Base-by-base conservation (phyloP, 1,139 yeast species). In the Nakaseomyces uthaithaninus region DNA sequence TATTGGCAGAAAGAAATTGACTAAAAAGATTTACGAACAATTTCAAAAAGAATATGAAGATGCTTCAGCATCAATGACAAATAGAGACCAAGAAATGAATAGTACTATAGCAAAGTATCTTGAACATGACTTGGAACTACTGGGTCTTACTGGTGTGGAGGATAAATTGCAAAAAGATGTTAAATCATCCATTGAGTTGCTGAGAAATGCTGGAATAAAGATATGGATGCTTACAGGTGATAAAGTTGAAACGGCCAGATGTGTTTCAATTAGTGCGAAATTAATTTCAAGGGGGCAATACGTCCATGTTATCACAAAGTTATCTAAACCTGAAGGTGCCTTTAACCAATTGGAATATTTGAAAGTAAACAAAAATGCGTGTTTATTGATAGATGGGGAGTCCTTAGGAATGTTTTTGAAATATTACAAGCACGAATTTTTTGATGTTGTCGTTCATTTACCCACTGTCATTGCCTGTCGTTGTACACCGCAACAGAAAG, bases 141-240 rank as follows among this genome's bases (percentile, higher is more conserved):
- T 87, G 41, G 99, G 98, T 0, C 67, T 93, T 40, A 93, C 98
- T 0, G 99, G 99, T 44, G 99, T 93, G 26, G 99, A 93, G 60
- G 99, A 93, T 60, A 84, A 86, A 55, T 69, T 93, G 38, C 99
- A 93, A 60, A 74, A 74, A 41, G 89, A 89, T 58, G 95, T 93
- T 42, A 91, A 89, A 60, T 75, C 94, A 0, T 85, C 96, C 0
- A 80, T 93, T 45, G 99, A 93, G 64, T 69, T 91, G 27, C 69
- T 93, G 49, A 72, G 98, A 52, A 91, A 93, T 64, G 99, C 98
- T 0, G 98, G 98, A 2, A 78, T 93, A 44, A 86, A 86, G 55
- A 91, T 93, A 40, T 93, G 99, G 99, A 93, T 93, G 98, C 68
- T 93, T 39, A 93, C 99, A 0, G 99, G 99, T 49, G 99, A 93